phyloP scores from a whole-genome alignment of 2,329 filamentous ascomycete genomes.

The Lecanicillium sp. region DNA sequence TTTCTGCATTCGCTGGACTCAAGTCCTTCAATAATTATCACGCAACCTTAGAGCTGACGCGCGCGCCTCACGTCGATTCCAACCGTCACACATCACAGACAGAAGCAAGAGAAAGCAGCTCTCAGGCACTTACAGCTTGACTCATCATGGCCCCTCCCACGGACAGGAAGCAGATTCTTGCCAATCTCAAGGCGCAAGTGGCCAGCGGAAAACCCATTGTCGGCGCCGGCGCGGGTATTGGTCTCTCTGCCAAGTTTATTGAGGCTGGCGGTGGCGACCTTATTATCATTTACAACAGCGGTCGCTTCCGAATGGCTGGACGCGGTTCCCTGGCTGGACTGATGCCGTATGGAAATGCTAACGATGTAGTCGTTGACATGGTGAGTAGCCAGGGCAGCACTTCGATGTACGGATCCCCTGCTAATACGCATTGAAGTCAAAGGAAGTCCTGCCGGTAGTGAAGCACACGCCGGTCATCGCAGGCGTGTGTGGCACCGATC shows the following conservation, averaged over 20 bases:
- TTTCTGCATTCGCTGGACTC: no score
- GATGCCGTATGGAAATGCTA: conserved; percentile 66
- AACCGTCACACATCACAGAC: no score
- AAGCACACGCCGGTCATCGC: conserved; percentile 58
- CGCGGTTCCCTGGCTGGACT: conserved; percentile 60
- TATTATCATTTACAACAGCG: conserved; percentile 67
- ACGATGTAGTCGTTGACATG: conserved; percentile 64
- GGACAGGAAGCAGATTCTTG: conserved; percentile 47
- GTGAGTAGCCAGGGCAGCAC: conserved; percentile 21
- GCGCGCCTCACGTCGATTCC: no score
- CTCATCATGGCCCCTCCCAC: conserved; percentile 47
- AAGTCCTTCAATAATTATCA: no score
- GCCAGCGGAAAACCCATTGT: conserved; percentile 51
- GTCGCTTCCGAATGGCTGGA: conserved; percentile 66
- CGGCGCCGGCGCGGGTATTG: conserved; percentile 63
- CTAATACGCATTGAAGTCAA: conserved; percentile 32
- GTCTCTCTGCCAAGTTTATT: conserved; percentile 62
- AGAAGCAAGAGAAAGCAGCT: no score
- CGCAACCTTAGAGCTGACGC: no score
- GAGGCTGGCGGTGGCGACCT: conserved; percentile 61
- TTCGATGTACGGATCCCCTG: no score
- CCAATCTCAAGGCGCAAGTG: conserved; percentile 45
- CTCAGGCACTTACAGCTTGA: no score
- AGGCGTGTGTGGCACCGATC: conserved; percentile 64
- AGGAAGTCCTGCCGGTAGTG: conserved; percentile 59